Conservation (phyloP, 1,284 basidiomycete genomes). For the Singerocomus inundabilis region DNA sequence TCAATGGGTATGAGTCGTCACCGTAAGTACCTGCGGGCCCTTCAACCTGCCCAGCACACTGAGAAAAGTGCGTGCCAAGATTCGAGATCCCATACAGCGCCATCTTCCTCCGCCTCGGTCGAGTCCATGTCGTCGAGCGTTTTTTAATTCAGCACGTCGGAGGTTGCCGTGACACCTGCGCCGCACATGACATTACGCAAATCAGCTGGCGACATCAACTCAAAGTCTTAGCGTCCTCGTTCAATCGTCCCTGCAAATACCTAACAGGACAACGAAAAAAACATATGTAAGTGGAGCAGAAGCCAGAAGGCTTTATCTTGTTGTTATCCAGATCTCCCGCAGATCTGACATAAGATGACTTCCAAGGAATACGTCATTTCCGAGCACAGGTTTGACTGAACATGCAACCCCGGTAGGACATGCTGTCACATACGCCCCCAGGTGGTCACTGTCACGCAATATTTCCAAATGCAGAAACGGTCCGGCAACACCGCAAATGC, state of each 20-base stretch:
- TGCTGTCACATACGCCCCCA: no score
- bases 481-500: constrained; percentile 7
- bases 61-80: not conserved
- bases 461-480: constrained; percentile 13
- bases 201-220: not conserved
- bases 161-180: constrained; percentile 1
- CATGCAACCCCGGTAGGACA: constrained; percentile 29
- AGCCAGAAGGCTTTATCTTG: constrained; percentile 1
- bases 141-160: constrained; percentile 8
- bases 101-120: not conserved
- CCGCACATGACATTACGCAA: constrained; percentile 1
- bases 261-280: no score
- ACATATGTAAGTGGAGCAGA: constrained; percentile 7
- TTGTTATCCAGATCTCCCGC: constrained; percentile 17
- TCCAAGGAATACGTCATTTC: constrained; percentile 23
- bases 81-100: not conserved
- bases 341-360: constrained; percentile 15
- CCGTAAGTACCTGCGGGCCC: no score
- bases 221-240: no score
- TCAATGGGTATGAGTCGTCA: no score
- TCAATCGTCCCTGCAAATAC: no score
- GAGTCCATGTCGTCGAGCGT: not conserved
- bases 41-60: not conserved
- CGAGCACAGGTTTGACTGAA: constrained; percentile 28
- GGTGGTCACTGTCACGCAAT: constrained; percentile 31